Evolutionary conservation across 495 filamentous ascomycete species (phyloP), one percentile per base, ranked within the genome.

Genomic region (Pseudotulostoma volvatum): DNA sequence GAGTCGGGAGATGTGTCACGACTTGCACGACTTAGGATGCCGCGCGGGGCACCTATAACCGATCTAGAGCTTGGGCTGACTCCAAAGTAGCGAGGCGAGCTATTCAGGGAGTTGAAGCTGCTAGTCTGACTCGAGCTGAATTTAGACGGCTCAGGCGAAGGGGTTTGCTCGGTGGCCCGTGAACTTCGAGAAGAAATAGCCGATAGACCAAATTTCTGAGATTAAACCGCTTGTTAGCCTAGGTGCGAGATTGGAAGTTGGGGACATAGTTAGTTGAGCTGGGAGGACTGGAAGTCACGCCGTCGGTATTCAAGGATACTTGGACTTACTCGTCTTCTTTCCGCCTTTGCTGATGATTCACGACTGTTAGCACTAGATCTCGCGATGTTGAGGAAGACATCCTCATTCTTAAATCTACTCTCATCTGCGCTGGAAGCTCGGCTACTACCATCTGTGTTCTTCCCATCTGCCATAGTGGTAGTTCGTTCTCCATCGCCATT

Each of bases 371-470:
- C 40, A 43, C 74, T 71, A 1, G 66, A 55, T 40, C 65, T 65
- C 9, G 76, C 76, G 41, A 80, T 70, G 41, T 75, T 70, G 37
- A 80, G 50, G 48, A 80, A 80, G 16, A 79, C 51, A 55, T 80
- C 76, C 37, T 76, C 75, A 39, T 61, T 64, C 36, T 55, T 57
- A 7, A 54, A 53, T 17, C 55, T 52, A 25, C 48, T 39, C 9
- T 62, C 56, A 37, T 64, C 53, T 20, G 52, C 49, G 23, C 52
- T 40, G 19, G 47, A 34, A 31, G 42, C 44, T 30, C 37, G 44
- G 36, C 42, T 47, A 36, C 37, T 48, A 31, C 47, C 36, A 28
- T 59, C 48, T 31, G 43, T 30, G 16, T 42, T 48, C 30, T 48
- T 34, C 34, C 49, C 49, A 35, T 47, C 40, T 31, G 47, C 34